Conservation (phyloP, 1,284 basidiomycete species). For the Prillingera fragicola region DNA sequence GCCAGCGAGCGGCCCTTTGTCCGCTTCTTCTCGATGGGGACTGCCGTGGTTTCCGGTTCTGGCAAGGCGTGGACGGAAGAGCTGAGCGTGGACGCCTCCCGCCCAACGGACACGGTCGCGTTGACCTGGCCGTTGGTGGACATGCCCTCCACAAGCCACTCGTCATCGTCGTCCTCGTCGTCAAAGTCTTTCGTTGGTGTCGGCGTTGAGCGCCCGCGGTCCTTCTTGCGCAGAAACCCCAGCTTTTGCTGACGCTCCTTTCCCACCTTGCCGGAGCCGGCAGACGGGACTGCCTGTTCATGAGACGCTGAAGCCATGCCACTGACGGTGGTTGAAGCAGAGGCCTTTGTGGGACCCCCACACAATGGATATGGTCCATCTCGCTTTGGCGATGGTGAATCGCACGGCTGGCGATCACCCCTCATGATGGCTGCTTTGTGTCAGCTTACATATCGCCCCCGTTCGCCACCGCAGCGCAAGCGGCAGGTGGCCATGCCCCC, state of each 20-base stretch:
- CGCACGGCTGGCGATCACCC: too few relatives aligned
- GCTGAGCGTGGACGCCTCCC: slow-evolving; percentile 12
- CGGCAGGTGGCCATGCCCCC: too few relatives aligned
- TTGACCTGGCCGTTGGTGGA: slow-evolving; percentile 13
- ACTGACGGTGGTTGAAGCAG: too few relatives aligned
- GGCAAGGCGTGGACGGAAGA: slow-evolving; percentile 13
- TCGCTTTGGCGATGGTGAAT: too few relatives aligned
- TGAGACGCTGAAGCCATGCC: too few relatives aligned
- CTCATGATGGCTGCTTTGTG: too few relatives aligned
- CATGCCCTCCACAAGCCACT: slow-evolving; percentile 36
- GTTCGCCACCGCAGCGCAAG: too few relatives aligned
- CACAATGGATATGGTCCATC: too few relatives aligned
- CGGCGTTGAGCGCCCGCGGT: slow-evolving; percentile 6
- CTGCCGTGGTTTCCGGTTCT: slow-evolving; percentile 8
- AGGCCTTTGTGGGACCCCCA: too few relatives aligned
- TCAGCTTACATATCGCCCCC: too few relatives aligned
- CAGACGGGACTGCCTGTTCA: too few relatives aligned
- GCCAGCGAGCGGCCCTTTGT: slow-evolving; percentile 32
- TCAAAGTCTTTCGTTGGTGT: not conserved
- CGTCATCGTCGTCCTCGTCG: slow-evolving; percentile 30
- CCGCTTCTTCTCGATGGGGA: slow-evolving; percentile 18
- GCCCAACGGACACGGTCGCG: slow-evolving; percentile 14
- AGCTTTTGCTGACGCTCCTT: slow-evolving; percentile 11
- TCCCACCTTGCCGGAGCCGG: too few relatives aligned
- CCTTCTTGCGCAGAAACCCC: slow-evolving; percentile 7